Conservation (phyloP, 805 yeast genomes). For the Nakazawaea molendinolei region DNA sequence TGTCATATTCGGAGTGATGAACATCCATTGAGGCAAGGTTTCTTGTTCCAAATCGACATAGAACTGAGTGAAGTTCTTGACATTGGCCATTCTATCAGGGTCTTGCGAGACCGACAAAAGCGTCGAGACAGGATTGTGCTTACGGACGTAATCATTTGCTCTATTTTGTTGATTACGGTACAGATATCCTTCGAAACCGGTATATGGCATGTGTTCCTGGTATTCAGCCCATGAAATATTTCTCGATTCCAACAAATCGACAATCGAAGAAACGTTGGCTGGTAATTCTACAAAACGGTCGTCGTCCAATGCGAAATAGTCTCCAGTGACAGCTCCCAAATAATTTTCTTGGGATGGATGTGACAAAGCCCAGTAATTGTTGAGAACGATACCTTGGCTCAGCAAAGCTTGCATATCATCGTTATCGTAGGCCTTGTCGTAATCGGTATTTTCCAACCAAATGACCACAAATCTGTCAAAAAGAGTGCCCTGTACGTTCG, state of each 20-base stretch:
- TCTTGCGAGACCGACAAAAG: slow-evolving; percentile 32
- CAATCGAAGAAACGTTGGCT: slow-evolving; percentile 37
- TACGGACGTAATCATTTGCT: slow-evolving; percentile 43
- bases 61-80: slow-evolving; percentile 41
- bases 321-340: slow-evolving; percentile 43
- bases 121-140: slow-evolving; percentile 41
- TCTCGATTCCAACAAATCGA: slow-evolving; percentile 39
- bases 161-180: slow-evolving; percentile 33
- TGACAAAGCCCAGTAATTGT: slow-evolving; percentile 45
- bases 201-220: slow-evolving; percentile 45
- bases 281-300: slow-evolving; percentile 41
- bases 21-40: slow-evolving; percentile 42
- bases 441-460: slow-evolving; percentile 47
- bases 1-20: slow-evolving; percentile 48
- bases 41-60: slow-evolving; percentile 31
- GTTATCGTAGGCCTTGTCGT: slow-evolving; percentile 40
- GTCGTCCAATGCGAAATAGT: slow-evolving; percentile 39
- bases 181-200: slow-evolving; percentile 43
- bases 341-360: slow-evolving; percentile 53
- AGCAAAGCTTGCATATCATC: slow-evolving; percentile 35
- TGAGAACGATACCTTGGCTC: slow-evolving; percentile 35
- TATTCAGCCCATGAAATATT: slow-evolving; percentile 47
- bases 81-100: slow-evolving; percentile 31
- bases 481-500: slow-evolving; percentile 29
- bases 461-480: slow-evolving; percentile 35